These are phyloP conservation scores for Fusarium sp. DNA, from an alignment of 2,329 filamentous ascomycete genomes.

Conservation along the genomic window DNA sequence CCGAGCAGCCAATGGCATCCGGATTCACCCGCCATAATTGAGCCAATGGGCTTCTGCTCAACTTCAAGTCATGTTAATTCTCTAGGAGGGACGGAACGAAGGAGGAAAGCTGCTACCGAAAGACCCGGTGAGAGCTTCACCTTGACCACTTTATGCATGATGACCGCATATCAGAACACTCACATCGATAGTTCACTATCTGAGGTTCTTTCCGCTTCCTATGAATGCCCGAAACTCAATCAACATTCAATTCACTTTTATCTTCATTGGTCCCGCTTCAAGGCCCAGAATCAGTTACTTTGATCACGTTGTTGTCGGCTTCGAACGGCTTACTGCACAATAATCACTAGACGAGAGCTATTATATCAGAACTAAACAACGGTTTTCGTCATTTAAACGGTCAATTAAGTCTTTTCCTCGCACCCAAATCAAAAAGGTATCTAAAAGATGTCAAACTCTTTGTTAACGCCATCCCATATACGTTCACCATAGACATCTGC, in stretches of 20 bases:
- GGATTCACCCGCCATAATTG: slow-evolving; percentile 10
- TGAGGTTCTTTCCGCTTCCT: not conserved
- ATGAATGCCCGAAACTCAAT: not conserved
- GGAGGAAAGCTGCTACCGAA: not conserved
- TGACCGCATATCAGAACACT: not conserved
- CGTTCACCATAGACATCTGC: not conserved
- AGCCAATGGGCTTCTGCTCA: not conserved
- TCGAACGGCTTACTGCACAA: slow-evolving; percentile 1
- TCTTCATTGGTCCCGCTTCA: not conserved
- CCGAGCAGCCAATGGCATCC: slow-evolving; percentile 23
- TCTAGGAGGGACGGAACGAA: not conserved
- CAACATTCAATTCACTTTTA: not conserved
- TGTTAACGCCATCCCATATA: not conserved
- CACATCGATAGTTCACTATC: not conserved
- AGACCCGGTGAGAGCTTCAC: not conserved
- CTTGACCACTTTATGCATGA: not conserved
- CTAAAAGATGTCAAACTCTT: not conserved
- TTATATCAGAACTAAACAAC: not conserved
- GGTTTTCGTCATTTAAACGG: not conserved
- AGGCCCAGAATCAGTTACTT: not conserved
- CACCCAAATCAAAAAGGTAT: not conserved
- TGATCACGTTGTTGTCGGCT: not conserved
- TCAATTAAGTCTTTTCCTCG: not conserved
- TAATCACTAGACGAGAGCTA: not conserved
- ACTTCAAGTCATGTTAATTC: not conserved